phyloP scores from a whole-genome alignment of 768 basidiomycete genomes.

The Hericium erinaceus region DNA sequence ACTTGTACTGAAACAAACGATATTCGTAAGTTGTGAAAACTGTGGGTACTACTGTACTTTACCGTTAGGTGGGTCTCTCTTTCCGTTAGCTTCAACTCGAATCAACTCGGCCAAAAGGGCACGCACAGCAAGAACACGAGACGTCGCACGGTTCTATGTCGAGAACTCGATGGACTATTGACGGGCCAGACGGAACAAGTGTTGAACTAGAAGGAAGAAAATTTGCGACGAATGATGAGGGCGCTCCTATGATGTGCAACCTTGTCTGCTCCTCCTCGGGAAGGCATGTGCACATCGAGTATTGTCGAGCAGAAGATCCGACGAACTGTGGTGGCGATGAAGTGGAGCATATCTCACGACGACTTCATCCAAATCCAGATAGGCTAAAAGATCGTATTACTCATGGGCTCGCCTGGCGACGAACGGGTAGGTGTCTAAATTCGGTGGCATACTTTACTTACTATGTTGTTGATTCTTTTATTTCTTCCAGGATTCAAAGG shows the following conservation, averaged over 20 bases:
- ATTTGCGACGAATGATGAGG: conserved; percentile 44
- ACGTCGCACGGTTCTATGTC: conserved; percentile 60
- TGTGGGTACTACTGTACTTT: conserved; percentile 54
- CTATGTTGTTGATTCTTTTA: no score
- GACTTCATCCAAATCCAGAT: conserved; percentile 36
- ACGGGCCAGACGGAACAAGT: conserved; percentile 36
- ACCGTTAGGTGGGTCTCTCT: conserved; percentile 35
- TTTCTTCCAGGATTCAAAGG: conserved; percentile 42
- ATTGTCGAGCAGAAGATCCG: conserved; percentile 34
- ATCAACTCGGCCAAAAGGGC: conserved; percentile 27
- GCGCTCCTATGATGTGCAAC: conserved; percentile 57
- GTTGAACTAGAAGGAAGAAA: conserved; percentile 48
- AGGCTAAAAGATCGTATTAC: conserved; percentile 44
- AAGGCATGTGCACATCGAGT: conserved; percentile 48
- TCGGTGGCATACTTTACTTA: no score
- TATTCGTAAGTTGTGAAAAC: conserved; percentile 35
- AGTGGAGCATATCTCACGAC: conserved; percentile 34
- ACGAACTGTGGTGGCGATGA: conserved; percentile 33
- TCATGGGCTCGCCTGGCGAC: conserved; percentile 46
- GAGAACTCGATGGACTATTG: conserved; percentile 44
- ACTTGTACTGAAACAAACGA: neutral
- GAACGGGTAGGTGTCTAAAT: conserved; percentile 41
- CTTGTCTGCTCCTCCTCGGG: conserved; percentile 46
- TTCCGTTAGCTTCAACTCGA: neutral
- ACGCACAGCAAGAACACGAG: conserved; percentile 51